Evolutionary conservation across 768 basidiomycete species (phyloP).

Genomic region (Phaffia australis): DNA sequence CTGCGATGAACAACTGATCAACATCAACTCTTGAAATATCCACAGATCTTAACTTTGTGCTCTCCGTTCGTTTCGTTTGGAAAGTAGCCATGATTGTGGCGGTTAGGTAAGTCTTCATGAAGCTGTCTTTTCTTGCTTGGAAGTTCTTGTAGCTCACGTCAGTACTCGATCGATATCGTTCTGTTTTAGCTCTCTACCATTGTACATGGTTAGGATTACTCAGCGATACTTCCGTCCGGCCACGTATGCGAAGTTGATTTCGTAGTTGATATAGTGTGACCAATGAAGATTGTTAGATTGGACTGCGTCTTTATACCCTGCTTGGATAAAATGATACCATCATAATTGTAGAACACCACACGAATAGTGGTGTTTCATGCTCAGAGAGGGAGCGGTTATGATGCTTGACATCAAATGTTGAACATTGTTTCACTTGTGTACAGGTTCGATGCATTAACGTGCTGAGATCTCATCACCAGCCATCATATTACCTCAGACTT

Average conservation of each 20-base stretch:
- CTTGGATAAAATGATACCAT: too few relatives aligned
- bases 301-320: too few relatives aligned
- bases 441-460: too few relatives aligned
- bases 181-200: constrained; percentile 60
- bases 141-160: neutral
- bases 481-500: too few relatives aligned
- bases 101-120: constrained; percentile 41
- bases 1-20: neutral
- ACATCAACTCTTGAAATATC: constrained; percentile 14
- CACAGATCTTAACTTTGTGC: constrained; percentile 80
- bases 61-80: constrained; percentile 78
- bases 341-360: too few relatives aligned
- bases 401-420: too few relatives aligned
- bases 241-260: constrained; percentile 70
- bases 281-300: too few relatives aligned
- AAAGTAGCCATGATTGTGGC: constrained; percentile 92
- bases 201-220: constrained; percentile 82
- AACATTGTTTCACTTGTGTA: too few relatives aligned
- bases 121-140: neutral
- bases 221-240: constrained; percentile 80
- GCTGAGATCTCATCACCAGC: too few relatives aligned
- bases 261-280: neutral
- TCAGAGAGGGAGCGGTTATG: too few relatives aligned
- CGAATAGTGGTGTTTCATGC: too few relatives aligned
- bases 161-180: neutral